Conservation (phyloP, 805 yeast genomes). For the Groenewaldozyma salmanticensis region DNA sequence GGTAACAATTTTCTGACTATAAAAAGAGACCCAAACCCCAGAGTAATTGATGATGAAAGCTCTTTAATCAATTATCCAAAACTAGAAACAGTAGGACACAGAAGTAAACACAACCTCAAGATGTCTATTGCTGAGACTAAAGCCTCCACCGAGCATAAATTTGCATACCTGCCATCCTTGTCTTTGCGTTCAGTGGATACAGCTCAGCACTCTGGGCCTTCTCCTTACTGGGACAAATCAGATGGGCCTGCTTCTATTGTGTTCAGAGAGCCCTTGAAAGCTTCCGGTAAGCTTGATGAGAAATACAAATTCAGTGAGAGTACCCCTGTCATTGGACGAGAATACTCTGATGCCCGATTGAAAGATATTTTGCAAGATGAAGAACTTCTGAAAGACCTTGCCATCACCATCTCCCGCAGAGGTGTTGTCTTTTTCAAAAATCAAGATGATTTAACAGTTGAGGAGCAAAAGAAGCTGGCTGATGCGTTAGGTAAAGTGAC, state of each 20-base stretch:
- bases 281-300: slow-evolving; percentile 20
- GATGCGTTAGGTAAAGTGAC: slow-evolving; percentile 22
- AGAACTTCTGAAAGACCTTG: slow-evolving; percentile 33
- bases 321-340: slow-evolving; percentile 26
- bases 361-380: slow-evolving; percentile 22
- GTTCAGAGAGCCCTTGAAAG: slow-evolving; percentile 14
- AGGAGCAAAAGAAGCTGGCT: slow-evolving; percentile 22
- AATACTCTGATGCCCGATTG: slow-evolving; percentile 20
- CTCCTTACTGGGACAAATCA: slow-evolving; percentile 19
- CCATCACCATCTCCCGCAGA: slow-evolving; percentile 38
- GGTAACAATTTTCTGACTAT: too few relatives aligned
- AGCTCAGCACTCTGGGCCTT: slow-evolving; percentile 15
- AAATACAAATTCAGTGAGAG: slow-evolving; percentile 21
- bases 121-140: too few relatives aligned
- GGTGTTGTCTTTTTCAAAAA: slow-evolving; percentile 43
- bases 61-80: too few relatives aligned
- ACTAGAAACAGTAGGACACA: too few relatives aligned
- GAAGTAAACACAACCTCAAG: too few relatives aligned
- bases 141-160: too few relatives aligned
- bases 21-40: too few relatives aligned
- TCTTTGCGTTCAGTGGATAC: too few relatives aligned
- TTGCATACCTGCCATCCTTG: neutral
- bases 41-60: too few relatives aligned
- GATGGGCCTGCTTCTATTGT: slow-evolving; percentile 4
- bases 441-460: slow-evolving; percentile 28